These are phyloP conservation scores for Syzygium malaccense DNA, from an alignment of 441 rosid species.

Conservation along the genomic window DNA sequence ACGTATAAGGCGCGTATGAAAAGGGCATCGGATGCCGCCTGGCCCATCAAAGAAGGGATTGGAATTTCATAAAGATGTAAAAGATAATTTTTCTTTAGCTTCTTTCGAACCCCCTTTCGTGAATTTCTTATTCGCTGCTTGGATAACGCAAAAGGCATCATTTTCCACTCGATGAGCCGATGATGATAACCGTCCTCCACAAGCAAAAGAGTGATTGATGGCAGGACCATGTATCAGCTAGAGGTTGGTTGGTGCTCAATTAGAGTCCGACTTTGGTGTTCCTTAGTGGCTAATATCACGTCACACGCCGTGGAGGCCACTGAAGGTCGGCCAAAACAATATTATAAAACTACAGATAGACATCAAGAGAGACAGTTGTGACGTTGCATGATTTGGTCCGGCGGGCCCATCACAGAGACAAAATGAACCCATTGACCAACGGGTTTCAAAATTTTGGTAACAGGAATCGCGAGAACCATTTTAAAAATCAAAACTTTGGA, in stretches of 20 bases:
- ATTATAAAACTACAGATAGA: background rate
- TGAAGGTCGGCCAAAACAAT: background rate
- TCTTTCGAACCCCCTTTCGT: constrained; percentile 1
- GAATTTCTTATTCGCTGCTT: background rate
- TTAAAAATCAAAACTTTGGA: background rate
- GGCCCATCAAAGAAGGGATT: constrained; percentile 10
- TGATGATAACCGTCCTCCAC: background rate
- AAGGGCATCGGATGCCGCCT: background rate
- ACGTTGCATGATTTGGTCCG: background rate
- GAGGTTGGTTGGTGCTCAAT: background rate
- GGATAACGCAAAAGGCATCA: constrained; percentile 18
- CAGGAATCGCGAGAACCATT: background rate
- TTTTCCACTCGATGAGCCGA: background rate
- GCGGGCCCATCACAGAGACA: background rate
- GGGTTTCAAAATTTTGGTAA: background rate
- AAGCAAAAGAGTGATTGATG: background rate
- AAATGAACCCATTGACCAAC: background rate
- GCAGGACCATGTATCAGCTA: background rate
- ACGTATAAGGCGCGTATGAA: background rate
- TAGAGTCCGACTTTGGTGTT: background rate
- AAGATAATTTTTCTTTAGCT: background rate
- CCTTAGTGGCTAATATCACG: background rate
- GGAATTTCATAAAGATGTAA: constrained; percentile 18
- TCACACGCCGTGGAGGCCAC: background rate
- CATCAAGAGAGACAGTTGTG: background rate